A percentile compares a stretch with the other conserved stretches of the same genome.
Conservation (phyloP, 441 rosid genomes). For the Croton setiger region DNA sequence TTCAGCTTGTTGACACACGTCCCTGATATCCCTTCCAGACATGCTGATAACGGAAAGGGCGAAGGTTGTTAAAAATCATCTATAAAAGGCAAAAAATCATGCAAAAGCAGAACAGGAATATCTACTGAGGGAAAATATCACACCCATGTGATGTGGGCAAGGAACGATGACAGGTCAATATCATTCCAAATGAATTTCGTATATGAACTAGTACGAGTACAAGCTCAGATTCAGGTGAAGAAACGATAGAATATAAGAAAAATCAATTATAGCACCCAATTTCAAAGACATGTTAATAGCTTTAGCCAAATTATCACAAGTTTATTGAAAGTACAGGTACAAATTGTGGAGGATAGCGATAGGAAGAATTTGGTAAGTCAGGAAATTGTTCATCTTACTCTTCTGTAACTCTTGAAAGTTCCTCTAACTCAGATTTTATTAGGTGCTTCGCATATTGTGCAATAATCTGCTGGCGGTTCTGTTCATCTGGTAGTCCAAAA, state of each 20-base stretch:
- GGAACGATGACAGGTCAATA: not conserved
- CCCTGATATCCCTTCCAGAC: conserved; percentile 92
- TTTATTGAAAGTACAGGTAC: not conserved
- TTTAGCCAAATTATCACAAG: not conserved
- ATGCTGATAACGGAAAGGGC: conserved; percentile 42
- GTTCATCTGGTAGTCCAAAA: conserved; percentile 70
- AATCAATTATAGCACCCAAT: not conserved
- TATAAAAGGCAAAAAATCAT: not conserved
- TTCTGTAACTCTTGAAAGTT: conserved; percentile 61
- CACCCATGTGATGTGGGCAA: not conserved
- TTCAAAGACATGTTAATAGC: not conserved
- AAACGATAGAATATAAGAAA: not conserved
- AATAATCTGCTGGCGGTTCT: conserved; percentile 66
- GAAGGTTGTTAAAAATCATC: not conserved
- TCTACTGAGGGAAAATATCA: not conserved
- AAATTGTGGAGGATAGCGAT: not conserved
- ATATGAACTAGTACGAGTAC: not conserved
- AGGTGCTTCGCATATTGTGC: conserved; percentile 90
- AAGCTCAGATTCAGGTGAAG: not conserved
- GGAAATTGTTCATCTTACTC: conserved; percentile 36
- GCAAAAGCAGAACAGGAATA: not conserved
- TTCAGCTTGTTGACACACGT: conserved; percentile 93
- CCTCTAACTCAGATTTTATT: conserved; percentile 53
- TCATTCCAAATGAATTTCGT: not conserved
- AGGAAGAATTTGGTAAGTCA: not conserved